phyloP scores from a whole-genome alignment of 345 rosid species.

The Eucalyptus pauciflora region DNA sequence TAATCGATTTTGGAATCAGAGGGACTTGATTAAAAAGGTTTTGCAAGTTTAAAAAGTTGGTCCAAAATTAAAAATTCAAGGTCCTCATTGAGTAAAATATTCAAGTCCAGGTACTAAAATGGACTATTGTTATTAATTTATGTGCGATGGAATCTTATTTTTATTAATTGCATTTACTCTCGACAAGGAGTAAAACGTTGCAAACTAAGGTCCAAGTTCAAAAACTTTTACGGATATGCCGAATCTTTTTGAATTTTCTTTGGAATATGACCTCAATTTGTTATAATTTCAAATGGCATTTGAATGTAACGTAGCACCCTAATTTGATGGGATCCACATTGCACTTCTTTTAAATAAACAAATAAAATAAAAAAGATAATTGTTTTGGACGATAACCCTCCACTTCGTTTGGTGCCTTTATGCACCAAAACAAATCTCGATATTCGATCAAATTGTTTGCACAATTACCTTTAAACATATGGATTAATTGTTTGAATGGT shows the following conservation, averaged over 20 bases:
- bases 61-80: neutral
- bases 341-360: neutral
- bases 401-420: neutral
- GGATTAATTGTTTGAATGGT: neutral
- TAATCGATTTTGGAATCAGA: neutral
- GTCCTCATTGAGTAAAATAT: neutral
- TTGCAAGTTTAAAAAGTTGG: neutral
- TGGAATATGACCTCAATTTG: neutral
- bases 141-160: neutral
- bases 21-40: neutral
- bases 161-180: neutral
- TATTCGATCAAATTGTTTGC: neutral
- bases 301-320: neutral
- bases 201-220: neutral
- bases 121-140: neutral
- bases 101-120: neutral
- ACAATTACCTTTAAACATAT: neutral
- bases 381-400: neutral
- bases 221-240: neutral
- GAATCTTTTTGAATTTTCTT: neutral
- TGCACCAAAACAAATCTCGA: neutral
- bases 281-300: neutral
- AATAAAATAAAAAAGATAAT: neutral
- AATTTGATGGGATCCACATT: neutral
- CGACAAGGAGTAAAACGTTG: neutral